Evolutionary conservation across 2,329 filamentous ascomycete species (phyloP).

Genomic region (Cercospora zeae-maydis): DNA sequence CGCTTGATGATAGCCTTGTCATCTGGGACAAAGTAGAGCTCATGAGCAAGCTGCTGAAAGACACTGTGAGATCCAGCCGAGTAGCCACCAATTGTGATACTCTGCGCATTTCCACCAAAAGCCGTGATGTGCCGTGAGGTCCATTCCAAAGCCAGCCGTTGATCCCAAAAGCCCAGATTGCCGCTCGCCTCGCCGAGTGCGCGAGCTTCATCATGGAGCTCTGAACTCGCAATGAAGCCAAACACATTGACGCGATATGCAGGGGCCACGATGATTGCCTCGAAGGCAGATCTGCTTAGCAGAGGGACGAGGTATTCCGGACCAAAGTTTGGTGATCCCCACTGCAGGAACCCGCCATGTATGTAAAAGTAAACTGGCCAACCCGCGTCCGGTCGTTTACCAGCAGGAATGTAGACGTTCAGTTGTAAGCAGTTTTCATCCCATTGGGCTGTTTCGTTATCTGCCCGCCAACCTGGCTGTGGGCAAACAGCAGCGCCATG

Average conservation of each 20-base stretch:
- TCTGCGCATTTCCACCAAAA: constrained; percentile 49
- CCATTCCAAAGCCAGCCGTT: constrained; percentile 55
- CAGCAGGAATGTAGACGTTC: constrained; percentile 55
- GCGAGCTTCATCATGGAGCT: constrained; percentile 45
- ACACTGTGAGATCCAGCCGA: constrained; percentile 56
- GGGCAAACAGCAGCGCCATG: constrained; percentile 48
- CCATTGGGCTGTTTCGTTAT: constrained; percentile 34
- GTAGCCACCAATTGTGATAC: constrained; percentile 55
- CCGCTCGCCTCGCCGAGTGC: constrained; percentile 41
- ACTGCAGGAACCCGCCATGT: constrained; percentile 57
- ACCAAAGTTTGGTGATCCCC: constrained; percentile 48
- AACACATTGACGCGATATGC: constrained; percentile 56
- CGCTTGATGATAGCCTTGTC: constrained; percentile 49
- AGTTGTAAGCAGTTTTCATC: constrained; percentile 55
- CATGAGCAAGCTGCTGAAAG: constrained; percentile 57
- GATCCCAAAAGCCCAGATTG: constrained; percentile 57
- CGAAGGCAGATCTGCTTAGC: constrained; percentile 48
- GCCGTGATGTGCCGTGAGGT: constrained; percentile 48
- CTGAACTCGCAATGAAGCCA: constrained; percentile 53
- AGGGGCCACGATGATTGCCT: constrained; percentile 53
- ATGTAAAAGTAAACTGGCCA: constrained; percentile 60
- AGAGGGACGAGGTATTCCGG: constrained; percentile 45
- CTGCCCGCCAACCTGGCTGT: constrained; percentile 41
- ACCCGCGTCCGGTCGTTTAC: constrained; percentile 43
- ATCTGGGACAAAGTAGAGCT: constrained; percentile 48